Percentiles rank a stretch among this genome's conserved stretches.
phyloP scores from a whole-genome alignment of 2,329 filamentous ascomycete species.

The Neofusicoccum cordaticola region DNA sequence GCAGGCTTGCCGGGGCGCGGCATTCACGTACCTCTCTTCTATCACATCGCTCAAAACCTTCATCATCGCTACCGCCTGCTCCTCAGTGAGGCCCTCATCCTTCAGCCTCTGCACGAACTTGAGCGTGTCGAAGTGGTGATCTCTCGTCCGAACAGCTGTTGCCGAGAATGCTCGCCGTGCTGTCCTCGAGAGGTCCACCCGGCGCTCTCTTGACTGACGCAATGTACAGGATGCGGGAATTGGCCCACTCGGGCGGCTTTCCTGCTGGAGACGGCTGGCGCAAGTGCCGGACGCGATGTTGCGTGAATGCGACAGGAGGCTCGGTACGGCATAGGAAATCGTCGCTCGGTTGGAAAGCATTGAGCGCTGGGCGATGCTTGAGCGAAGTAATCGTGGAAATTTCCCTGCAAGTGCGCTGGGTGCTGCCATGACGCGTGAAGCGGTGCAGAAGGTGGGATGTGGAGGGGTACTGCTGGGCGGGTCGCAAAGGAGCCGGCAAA shows the following conservation, averaged over 20 bases:
- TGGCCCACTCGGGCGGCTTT: not conserved
- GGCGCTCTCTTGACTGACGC: not conserved
- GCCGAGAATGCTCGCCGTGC: conserved; percentile 59
- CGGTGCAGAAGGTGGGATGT: not conserved
- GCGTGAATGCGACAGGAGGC: conserved; percentile 17
- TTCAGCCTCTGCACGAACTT: conserved; percentile 92
- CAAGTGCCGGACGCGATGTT: conserved; percentile 16
- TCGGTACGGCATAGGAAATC: conserved; percentile 4
- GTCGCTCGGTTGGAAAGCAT: conserved; percentile 25
- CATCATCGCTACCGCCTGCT: conserved; percentile 98
- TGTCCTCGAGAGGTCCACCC: not conserved
- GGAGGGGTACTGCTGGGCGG: not conserved
- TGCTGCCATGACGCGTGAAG: conserved; percentile 27
- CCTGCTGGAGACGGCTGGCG: not conserved
- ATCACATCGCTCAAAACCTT: conserved; percentile 94
- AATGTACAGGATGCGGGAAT: not conserved
- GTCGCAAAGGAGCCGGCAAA: not conserved
- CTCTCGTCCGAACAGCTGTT: conserved; percentile 52
- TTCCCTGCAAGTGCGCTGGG: conserved; percentile 25
- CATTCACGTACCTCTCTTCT: conserved; percentile 70
- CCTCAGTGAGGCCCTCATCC: conserved; percentile 90
- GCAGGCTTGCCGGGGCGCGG: not conserved
- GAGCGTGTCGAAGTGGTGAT: conserved; percentile 97
- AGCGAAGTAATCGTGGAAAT: conserved; percentile 39
- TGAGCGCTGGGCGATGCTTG: conserved; percentile 35